These are phyloP conservation scores for Apiospora arundinis DNA, from an alignment of 2,329 filamentous ascomycete species.

Conservation along the genomic window DNA sequence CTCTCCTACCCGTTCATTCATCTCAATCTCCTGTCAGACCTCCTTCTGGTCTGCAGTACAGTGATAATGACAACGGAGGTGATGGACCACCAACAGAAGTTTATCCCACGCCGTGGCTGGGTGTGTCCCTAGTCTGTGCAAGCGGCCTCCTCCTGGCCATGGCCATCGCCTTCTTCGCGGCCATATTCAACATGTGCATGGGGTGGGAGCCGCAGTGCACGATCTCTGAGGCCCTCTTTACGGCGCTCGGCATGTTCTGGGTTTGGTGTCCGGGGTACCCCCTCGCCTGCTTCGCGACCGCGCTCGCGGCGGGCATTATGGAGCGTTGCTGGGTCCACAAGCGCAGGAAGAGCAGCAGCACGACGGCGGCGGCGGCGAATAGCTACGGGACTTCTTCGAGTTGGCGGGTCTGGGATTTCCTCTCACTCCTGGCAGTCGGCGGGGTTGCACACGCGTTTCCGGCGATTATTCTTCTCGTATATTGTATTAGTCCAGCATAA, in stretches of 20 bases:
- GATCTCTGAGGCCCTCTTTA: background rate
- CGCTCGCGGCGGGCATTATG: background rate
- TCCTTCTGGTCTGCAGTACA: background rate
- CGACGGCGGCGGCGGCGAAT: background rate
- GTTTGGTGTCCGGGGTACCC: background rate
- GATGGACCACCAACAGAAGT: too few species aligned
- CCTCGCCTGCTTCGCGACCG: background rate
- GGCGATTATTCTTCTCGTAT: background rate
- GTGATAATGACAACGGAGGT: too few species aligned
- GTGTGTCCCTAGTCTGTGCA: background rate
- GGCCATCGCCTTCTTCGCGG: background rate
- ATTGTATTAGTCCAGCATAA: background rate
- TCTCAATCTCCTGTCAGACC: background rate
- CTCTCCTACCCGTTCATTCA: background rate
- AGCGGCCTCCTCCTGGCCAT: background rate
- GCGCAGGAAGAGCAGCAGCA: background rate
- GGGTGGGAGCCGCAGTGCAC: background rate
- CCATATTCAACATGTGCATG: background rate
- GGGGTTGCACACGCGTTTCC: background rate
- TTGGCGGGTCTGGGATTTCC: background rate
- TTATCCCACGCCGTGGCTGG: background rate
- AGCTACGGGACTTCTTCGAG: background rate
- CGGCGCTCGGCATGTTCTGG: background rate
- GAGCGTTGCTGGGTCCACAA: background rate
- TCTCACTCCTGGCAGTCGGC: background rate